phyloP scores from a whole-genome alignment of 1,284 basidiomycete species.

The Boletellus deceptivus region DNA sequence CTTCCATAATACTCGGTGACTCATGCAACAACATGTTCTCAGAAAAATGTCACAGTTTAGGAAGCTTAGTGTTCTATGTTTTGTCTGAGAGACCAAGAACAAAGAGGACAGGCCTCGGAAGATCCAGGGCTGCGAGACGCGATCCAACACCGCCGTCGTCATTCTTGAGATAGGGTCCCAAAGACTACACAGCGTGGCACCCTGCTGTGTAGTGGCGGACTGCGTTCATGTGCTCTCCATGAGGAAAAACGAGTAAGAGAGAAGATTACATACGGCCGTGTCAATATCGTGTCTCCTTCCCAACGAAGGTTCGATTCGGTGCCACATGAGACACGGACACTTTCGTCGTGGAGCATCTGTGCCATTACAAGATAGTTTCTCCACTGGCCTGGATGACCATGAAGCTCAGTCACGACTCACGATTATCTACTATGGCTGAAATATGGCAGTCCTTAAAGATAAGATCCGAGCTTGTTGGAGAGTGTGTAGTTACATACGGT shows the following conservation, averaged over 20 bases:
- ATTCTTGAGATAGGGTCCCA: neutral
- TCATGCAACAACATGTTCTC: slow-evolving; percentile 1
- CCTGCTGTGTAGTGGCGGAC: neutral
- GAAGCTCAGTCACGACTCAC: neutral
- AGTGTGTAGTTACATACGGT: neutral
- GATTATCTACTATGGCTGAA: neutral
- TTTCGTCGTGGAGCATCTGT: neutral
- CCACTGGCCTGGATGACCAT: neutral
- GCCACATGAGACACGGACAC: neutral
- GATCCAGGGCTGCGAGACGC: neutral
- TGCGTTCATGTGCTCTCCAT: neutral
- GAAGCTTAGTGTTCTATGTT: neutral
- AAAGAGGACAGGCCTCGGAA: neutral
- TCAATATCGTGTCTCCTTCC: no score
- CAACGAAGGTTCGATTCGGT: neutral
- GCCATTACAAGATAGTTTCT: neutral
- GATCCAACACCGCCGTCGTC: neutral
- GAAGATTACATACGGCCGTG: slow-evolving; percentile 1
- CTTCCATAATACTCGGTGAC: neutral
- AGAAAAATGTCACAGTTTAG: neutral
- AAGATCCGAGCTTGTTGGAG: neutral
- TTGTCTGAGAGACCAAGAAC: neutral
- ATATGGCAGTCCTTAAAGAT: neutral
- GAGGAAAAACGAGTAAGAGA: neutral
- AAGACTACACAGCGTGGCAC: neutral